Percentiles rank a stretch among this genome's conserved stretches.
These are phyloP conservation scores for Eucalyptus brandiana DNA, from an alignment of 345 rosid species.

Conservation along the genomic window DNA sequence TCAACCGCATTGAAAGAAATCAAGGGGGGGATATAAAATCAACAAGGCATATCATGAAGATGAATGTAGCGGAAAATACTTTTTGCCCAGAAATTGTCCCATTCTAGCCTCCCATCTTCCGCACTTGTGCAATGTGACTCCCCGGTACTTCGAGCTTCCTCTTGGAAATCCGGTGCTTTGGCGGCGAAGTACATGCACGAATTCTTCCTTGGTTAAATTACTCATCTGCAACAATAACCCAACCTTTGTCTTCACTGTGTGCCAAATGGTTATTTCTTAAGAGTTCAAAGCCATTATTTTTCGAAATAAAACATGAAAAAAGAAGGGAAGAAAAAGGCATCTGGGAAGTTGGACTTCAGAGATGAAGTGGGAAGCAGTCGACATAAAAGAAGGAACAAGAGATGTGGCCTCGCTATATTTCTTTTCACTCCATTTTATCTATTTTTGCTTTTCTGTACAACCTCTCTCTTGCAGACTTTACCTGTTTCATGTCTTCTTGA, in stretches of 20 bases:
- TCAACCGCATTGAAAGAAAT: background rate
- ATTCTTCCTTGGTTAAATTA: conserved; percentile 83
- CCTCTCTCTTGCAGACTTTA: background rate
- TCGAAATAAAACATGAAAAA: background rate
- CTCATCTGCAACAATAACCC: conserved; percentile 50
- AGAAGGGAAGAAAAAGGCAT: background rate
- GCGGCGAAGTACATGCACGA: conserved; percentile 88
- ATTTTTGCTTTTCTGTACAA: background rate
- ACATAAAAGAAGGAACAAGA: background rate
- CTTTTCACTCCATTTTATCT: background rate
- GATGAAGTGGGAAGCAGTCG: background rate
- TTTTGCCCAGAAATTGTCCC: conserved; percentile 93
- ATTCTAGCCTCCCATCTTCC: conserved; percentile 98
- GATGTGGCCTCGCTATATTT: background rate
- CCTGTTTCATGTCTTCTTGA: conserved; percentile 90
- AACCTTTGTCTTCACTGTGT: background rate
- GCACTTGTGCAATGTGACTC: conserved; percentile 97
- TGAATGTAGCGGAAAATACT: conserved; percentile 19
- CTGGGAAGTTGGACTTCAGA: background rate
- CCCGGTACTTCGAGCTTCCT: conserved; percentile 96
- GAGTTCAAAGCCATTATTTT: background rate
- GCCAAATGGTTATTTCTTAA: background rate
- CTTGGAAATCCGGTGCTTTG: conserved; percentile 95
- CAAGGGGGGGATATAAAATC: background rate
- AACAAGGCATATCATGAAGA: background rate